These are phyloP conservation scores for Fusarium pseudonygamai DNA, from an alignment of 2,329 filamentous ascomycete species.

Conservation along the genomic window DNA sequence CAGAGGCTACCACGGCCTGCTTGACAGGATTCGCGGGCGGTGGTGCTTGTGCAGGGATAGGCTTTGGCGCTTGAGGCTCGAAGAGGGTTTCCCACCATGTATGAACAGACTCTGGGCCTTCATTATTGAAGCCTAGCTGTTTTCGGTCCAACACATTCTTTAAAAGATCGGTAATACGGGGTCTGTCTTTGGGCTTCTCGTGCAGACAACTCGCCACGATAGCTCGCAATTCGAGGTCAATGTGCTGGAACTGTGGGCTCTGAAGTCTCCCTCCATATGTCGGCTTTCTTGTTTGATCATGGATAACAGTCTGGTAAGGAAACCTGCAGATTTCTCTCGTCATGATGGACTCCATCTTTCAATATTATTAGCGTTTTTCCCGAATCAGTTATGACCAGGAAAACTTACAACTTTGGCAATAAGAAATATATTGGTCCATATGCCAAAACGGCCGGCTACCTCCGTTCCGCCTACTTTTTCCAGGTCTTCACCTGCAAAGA, in stretches of 20 bases:
- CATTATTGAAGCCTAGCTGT: conserved; percentile 22
- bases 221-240: conserved; percentile 39
- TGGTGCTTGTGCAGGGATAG: neutral
- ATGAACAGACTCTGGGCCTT: conserved; percentile 10
- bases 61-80: neutral
- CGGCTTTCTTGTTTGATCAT: neutral
- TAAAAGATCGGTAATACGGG: conserved; percentile 36
- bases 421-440: conserved; percentile 45
- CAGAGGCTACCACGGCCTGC: neutral
- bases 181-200: conserved; percentile 41
- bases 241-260: neutral
- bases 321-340: conserved; percentile 23
- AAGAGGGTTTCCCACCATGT: conserved; percentile 35
- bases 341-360: conserved; percentile 44
- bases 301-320: conserved; percentile 17
- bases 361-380: conserved; percentile 3
- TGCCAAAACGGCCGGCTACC: conserved; percentile 43
- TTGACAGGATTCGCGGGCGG: neutral
- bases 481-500: conserved; percentile 22
- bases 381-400: neutral
- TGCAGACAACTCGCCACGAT: conserved; percentile 40
- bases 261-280: conserved; percentile 41
- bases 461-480: neutral
- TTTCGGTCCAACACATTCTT: conserved; percentile 33
- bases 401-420: conserved; percentile 41